Percentiles rank a stretch among this genome's conserved stretches.
phyloP scores from a whole-genome alignment of 352 stramenopile genomes.

The Pseudoperonospora humuli region DNA sequence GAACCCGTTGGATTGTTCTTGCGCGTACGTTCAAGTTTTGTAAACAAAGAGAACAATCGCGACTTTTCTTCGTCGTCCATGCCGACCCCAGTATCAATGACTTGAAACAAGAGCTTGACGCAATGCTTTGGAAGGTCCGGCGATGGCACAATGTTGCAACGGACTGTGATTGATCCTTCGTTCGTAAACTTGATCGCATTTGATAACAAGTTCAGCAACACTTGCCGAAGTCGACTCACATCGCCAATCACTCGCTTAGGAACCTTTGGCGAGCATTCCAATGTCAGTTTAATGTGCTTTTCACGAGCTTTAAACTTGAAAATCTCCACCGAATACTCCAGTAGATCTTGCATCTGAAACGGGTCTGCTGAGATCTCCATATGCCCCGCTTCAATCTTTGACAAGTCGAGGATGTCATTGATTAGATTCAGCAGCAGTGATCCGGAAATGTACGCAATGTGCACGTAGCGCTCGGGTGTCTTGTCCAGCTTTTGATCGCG shows the following conservation, averaged over 20 bases:
- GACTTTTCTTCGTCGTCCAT: slow-evolving; percentile 64
- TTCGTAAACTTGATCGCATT: slow-evolving; percentile 81
- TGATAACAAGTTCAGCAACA: slow-evolving; percentile 66
- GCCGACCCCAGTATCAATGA: slow-evolving; percentile 60
- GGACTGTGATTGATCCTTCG: slow-evolving; percentile 58
- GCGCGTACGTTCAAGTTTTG: slow-evolving; percentile 50
- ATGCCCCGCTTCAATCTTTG: slow-evolving; percentile 88
- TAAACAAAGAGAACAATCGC: slow-evolving; percentile 56
- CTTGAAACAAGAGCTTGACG: slow-evolving; percentile 61
- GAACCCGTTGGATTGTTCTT: slow-evolving; percentile 69
- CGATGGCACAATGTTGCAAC: slow-evolving; percentile 46
- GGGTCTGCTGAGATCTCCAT: slow-evolving; percentile 73
- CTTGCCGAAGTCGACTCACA: slow-evolving; percentile 52
- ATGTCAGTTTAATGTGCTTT: slow-evolving; percentile 75
- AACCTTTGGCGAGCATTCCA: slow-evolving; percentile 45
- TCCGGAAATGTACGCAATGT: slow-evolving; percentile 65
- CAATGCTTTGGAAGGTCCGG: slow-evolving; percentile 44
- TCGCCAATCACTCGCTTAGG: slow-evolving; percentile 54
- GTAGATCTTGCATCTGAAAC: slow-evolving; percentile 59
- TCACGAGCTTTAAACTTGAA: slow-evolving; percentile 77
- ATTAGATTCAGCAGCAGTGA: slow-evolving; percentile 64
- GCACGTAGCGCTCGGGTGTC: slow-evolving; percentile 48
- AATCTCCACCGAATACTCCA: slow-evolving; percentile 77
- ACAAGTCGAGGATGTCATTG: slow-evolving; percentile 85
- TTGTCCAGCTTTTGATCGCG: slow-evolving; percentile 56